Evolutionary conservation across 208 protist genomes (phyloP), one percentile per base, ranked within the genome.

Genomic region (Crithidia sp.): DNA sequence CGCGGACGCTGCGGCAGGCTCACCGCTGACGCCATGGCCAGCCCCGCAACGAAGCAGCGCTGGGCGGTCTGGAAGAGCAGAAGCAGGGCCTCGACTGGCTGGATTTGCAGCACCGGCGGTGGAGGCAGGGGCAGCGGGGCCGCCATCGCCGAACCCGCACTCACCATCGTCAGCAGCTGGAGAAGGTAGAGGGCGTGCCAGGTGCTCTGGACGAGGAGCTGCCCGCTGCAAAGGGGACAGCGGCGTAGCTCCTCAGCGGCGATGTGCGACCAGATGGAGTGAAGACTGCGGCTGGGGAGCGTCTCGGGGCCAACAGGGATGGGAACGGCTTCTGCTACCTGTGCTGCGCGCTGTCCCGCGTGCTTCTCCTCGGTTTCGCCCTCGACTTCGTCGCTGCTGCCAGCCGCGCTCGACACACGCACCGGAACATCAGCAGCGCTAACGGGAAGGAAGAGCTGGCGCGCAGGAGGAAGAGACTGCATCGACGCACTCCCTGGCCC

Each of bases 201-300:
- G 40, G 13, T 56, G 45, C 74, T 63, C 56, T 84, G 53, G 16
- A 90, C 2, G 16, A 85, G 69, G 39, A 84, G 63, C 71, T 93
- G 78, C 8, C 77, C 81, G 14, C 74, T 76, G 81, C 85, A 93
- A 28, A 90, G 62, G 6, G 84, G 45, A 57, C 87, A 90, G 59
- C 67, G 67, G 12, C 71, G 65, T 14, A 71, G 40, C 36, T 75
- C 71, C 13, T 71, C 67, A 9, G 74, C 54, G 1, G 16, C 45
- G 54, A 74, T 39, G 62, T 79, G 67, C 7, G 67, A 53, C 67
- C 71, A 58, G 52, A 79, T 57, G 7, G 60, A 10, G 61, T 79
- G 74, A 2, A 79, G 74, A 4, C 61, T 66, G n/a, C 74, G 74
- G 17, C 60, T 17, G 28, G 54, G 45, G 43, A 66, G 54, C 5